Evolutionary conservation across 306 rosid genomes (phyloP), one percentile per base, ranked within the genome.

Genomic region (Vigna reflexopilosa): DNA sequence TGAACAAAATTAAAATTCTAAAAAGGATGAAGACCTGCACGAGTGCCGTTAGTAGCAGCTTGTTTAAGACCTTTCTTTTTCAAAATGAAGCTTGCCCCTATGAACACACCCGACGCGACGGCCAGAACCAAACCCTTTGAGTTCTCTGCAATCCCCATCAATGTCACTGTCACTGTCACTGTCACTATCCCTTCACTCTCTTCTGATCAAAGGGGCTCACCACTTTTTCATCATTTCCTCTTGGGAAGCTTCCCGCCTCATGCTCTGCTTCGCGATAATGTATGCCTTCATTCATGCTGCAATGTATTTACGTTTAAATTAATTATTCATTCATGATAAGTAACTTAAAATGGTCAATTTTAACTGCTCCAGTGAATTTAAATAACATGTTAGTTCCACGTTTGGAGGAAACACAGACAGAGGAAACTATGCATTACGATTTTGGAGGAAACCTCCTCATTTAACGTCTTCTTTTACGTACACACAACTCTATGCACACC

Each of bases 131-230:
- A 34, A 15, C 68, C 68, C 45, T 62, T 62, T 16, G 68, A 6
- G 68, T 62, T 62, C 14, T 62, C 68, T 62, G 13, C 68, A 62
- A 62, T 62, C 13, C 68, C 68, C 68, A 62, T 62, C 44, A 1
- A 38, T 10, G 10, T 9, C 55, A 5, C 20, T 49, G 1, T 19
- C 30, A 5, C 20, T 49, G 1, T 19, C 30, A 9, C 32, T 56
- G 5, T 54, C 3, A 20, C 30, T 51, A 20, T 51, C 19, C 8
- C 9, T 44, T 9, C 45, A 40, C 47, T 42, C 47, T 9, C 13
- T 42, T 2, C 50, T 45, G 4, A 45, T 12, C 50, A 3, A 45
- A 45, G 50, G 50, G 50, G 5, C 50, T 45, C 50, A 45, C 50
- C 50, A 45, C 64, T 3, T 59, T 59, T 62, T 62, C 45, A 62